Conservation (phyloP, 129 eudicot genomes). For the Kitagawia praeruptora region DNA sequence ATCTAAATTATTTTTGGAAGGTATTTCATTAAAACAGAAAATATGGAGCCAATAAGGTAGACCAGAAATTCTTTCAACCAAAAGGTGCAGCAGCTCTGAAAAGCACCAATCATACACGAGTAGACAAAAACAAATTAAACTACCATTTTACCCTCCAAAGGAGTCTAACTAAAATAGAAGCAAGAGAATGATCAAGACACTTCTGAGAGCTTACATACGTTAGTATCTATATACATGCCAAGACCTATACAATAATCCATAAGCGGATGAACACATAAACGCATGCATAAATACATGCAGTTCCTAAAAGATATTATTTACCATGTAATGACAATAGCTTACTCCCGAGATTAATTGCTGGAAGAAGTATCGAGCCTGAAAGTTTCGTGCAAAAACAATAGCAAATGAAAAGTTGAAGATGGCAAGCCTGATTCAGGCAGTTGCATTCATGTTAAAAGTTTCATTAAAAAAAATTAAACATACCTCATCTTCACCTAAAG, state of each 20-base stretch:
- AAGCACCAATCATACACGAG: no score
- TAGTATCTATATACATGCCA: no score
- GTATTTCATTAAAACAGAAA: not conserved
- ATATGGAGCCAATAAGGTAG: no score
- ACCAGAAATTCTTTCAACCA: no score
- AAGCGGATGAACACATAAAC: not conserved
- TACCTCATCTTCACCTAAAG: slow-evolving; percentile 94
- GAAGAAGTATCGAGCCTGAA: slow-evolving; percentile 88
- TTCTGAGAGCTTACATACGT: no score
- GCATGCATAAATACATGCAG: not conserved
- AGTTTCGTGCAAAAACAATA: slow-evolving; percentile 5
- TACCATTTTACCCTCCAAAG: no score
- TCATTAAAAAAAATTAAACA: not conserved
- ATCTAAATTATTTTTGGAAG: not conserved
- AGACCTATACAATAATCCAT: not conserved
- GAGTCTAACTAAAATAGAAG: no score
- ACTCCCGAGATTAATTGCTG: slow-evolving; percentile 37
- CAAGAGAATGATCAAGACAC: no score
- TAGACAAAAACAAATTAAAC: no score
- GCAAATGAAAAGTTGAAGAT: not conserved
- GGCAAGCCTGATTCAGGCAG: not conserved
- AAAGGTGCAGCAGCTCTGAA: no score
- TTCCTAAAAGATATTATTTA: slow-evolving; percentile 16
- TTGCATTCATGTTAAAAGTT: not conserved
- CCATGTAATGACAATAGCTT: slow-evolving; percentile 78